Base-by-base conservation (phyloP, 2,329 filamentous ascomycete species). In the Diaporthe caulivora region DNA sequence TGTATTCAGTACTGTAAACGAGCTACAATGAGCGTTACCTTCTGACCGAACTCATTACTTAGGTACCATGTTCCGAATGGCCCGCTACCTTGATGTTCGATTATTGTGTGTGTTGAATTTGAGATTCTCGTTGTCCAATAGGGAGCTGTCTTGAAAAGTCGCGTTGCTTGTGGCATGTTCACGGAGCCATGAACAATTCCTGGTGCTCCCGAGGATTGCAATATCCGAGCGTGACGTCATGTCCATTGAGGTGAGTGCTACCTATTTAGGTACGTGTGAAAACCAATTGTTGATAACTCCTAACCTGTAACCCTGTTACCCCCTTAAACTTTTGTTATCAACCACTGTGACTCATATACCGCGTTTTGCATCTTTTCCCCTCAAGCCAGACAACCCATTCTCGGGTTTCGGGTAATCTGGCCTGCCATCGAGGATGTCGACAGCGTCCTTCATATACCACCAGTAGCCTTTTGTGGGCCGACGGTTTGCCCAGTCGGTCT, bases 401-500 rank as follows among this genome's bases (percentile, higher is more conserved):
- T 90, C 86, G 1, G 90, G 90, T 76, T 78, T 78, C 1, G 83
- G 81, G 78, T 90, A 88, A 1, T 81, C 75, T 2, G 92, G 90
- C 74, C 95, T 88, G 3, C 95, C 96, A 67, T 93, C 94, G 42
- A 99, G 85, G 44, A 95, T 92, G 81, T 99, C 94, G 3, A 98
- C 95, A 37, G 95, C 91, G 65, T 92, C 88, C 83, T 95, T 94
- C 82, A 98, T 86, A 65, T 87, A 88, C 78, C 94, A 86, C 97
- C 97, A 99, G 86, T 95, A 95, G 77, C 97, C 94, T 71, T 91
- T 85, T 84, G 91, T 94, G 60, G 97, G 96, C 67, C 97, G 88
- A 67, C 97, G 89, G 82, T 97, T 95, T 77, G 92, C 90, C 97
- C 97, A 99, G 85, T 99, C 96, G 5, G 97, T 98, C 79, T 95